Conservation (phyloP, 2,329 filamentous ascomycete genomes). For the Dactylonectria estremocensis region DNA sequence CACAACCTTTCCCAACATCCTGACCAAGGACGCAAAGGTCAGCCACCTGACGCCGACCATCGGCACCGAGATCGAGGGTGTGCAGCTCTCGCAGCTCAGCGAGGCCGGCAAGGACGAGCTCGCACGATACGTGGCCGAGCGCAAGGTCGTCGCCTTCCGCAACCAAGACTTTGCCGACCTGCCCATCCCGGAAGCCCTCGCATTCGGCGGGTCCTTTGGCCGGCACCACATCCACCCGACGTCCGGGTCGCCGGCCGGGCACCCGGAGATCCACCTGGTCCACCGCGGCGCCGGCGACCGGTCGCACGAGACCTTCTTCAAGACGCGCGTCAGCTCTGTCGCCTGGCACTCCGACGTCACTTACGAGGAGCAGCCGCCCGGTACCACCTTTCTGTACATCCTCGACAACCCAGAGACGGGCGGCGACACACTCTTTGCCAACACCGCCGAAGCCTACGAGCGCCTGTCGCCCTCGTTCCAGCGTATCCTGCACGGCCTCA, state of each 20-base stretch:
- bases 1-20: slow-evolving; percentile 76
- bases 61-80: slow-evolving; percentile 78
- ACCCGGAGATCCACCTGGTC: slow-evolving; percentile 84
- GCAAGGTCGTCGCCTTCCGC: slow-evolving; percentile 85
- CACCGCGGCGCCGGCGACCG: slow-evolving; percentile 73
- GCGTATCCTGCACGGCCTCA: slow-evolving; percentile 84
- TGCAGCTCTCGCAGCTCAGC: slow-evolving; percentile 79
- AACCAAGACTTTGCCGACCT: slow-evolving; percentile 81
- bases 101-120: slow-evolving; percentile 82
- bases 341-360: slow-evolving; percentile 93
- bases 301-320: slow-evolving; percentile 72
- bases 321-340: slow-evolving; percentile 81
- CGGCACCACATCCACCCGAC: slow-evolving; percentile 87
- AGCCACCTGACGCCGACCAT: slow-evolving; percentile 80
- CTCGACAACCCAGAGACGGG: slow-evolving; percentile 86
- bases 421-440: slow-evolving; percentile 88
- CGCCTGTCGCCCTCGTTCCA: slow-evolving; percentile 85
- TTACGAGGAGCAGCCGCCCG: slow-evolving; percentile 90
- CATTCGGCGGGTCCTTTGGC: slow-evolving; percentile 83
- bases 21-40: slow-evolving; percentile 67
- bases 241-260: slow-evolving; percentile 80
- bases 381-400: slow-evolving; percentile 90
- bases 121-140: slow-evolving; percentile 81
- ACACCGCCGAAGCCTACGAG: slow-evolving; percentile 85
- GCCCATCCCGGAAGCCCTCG: slow-evolving; percentile 78